phyloP scores from a whole-genome alignment of 139 green algal species.

The Closterium sp. region DNA sequence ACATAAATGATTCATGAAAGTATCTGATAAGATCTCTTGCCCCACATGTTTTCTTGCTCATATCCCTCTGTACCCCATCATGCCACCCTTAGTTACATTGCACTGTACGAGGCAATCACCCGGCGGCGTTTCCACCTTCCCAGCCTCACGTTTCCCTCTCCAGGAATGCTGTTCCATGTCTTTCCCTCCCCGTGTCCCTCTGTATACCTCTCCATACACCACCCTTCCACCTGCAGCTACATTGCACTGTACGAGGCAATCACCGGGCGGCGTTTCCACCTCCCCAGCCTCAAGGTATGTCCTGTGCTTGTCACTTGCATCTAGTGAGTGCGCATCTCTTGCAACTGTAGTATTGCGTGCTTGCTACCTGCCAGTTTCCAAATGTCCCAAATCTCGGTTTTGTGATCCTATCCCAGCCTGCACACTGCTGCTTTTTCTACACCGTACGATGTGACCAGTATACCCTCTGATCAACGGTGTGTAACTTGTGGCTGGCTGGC shows the following conservation, averaged over 20 bases:
- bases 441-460: not conserved
- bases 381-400: too few species aligned
- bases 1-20: too few species aligned
- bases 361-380: too few species aligned
- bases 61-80: not conserved
- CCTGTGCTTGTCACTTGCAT: too few species aligned
- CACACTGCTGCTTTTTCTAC: too few species aligned
- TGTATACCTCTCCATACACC: not conserved
- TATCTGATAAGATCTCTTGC: too few species aligned
- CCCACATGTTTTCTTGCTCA: not conserved
- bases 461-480: not conserved
- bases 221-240: constrained; percentile 61
- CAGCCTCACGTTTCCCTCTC: too few species aligned
- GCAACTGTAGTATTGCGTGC: too few species aligned
- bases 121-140: not conserved
- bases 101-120: not conserved
- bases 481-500: not conserved
- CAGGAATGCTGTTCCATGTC: too few species aligned
- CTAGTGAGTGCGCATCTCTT: too few species aligned
- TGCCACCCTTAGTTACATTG: not conserved
- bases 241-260: constrained; percentile 94
- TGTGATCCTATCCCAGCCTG: too few species aligned
- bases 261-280: constrained; percentile 80
- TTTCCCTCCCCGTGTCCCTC: too few species aligned
- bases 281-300: constrained; percentile 24